Conservation (phyloP, 176 grass and related monocot species). For the Zoysia japonica region DNA sequence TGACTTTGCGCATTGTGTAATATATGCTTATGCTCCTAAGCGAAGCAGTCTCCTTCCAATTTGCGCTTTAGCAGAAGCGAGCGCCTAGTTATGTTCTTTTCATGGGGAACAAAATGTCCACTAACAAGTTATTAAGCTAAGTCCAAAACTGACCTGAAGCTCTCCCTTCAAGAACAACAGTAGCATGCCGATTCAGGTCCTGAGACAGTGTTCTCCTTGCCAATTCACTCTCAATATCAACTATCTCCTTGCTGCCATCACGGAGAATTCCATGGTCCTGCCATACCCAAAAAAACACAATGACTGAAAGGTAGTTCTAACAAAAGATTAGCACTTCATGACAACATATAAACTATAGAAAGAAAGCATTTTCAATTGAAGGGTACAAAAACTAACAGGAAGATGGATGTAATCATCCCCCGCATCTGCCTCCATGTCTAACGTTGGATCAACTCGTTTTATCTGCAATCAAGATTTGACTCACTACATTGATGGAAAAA, state of each 20-base stretch:
- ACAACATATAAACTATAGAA: not conserved
- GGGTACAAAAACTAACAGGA: slow-evolving; percentile 49
- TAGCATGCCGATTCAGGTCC: slow-evolving; percentile 91
- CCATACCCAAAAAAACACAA: slow-evolving; percentile 34
- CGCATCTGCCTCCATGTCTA: slow-evolving; percentile 96
- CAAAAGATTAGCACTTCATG: slow-evolving; percentile 23
- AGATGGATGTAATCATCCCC: slow-evolving; percentile 97
- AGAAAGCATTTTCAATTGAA: not conserved
- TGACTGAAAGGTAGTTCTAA: slow-evolving; percentile 7
- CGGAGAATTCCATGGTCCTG: slow-evolving; percentile 92
- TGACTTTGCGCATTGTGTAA: too few species aligned
- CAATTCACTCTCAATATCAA: slow-evolving; percentile 68
- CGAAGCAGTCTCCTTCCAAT: too few species aligned
- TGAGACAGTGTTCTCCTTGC: slow-evolving; percentile 76
- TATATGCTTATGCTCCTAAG: too few species aligned
- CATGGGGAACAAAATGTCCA: not conserved
- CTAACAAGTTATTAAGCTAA: not conserved
- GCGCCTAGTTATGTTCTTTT: too few species aligned
- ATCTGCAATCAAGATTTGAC: slow-evolving; percentile 67
- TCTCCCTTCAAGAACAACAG: slow-evolving; percentile 97
- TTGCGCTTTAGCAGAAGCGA: too few species aligned
- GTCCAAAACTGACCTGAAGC: slow-evolving; percentile 55
- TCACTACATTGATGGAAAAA: not conserved
- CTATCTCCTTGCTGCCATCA: slow-evolving; percentile 75
- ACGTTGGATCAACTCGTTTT: slow-evolving; percentile 87